These are phyloP conservation scores for Mesembryanthemum crystallinum DNA, from an alignment of 148 eudicot species.

Conservation along the genomic window DNA sequence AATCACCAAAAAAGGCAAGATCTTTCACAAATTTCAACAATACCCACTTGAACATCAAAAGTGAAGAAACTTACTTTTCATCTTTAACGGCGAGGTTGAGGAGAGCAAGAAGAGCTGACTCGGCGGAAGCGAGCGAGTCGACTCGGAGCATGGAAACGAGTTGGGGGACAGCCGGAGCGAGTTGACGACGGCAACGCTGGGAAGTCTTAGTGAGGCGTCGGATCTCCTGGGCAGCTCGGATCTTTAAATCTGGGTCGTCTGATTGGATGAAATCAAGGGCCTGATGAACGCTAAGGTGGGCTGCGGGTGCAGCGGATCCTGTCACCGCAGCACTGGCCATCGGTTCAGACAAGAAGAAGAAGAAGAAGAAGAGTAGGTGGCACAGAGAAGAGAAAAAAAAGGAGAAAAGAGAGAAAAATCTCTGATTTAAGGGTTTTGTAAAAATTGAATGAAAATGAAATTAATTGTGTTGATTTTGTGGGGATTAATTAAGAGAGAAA, in stretches of 20 bases:
- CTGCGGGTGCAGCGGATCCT: conserved; percentile 23
- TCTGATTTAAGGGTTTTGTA: not conserved
- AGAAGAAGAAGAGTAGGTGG: not conserved
- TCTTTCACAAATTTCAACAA: conserved; percentile 19
- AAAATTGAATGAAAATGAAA: not conserved
- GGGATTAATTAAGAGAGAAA: conserved; percentile 4
- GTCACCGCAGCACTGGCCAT: not conserved
- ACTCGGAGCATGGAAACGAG: conserved; percentile 79
- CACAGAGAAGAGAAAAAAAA: not conserved
- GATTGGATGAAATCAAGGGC: conserved; percentile 58
- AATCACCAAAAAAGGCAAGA: not conserved
- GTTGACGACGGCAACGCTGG: conserved; percentile 76
- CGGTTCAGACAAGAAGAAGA: not conserved
- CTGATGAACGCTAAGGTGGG: conserved; percentile 38
- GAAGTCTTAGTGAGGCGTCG: conserved; percentile 95
- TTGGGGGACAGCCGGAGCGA: conserved; percentile 57
- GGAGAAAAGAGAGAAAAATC: not conserved
- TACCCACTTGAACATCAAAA: too few species aligned
- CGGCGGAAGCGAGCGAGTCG: conserved; percentile 44
- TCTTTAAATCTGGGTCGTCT: conserved; percentile 32
- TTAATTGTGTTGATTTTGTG: not conserved
- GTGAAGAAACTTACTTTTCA: conserved; percentile 74
- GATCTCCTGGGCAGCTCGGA: conserved; percentile 80
- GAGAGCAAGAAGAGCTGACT: conserved; percentile 81
- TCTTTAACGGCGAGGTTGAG: conserved; percentile 97